phyloP scores from a whole-genome alignment of 2,329 filamentous ascomycete species.

The Gliomastix tumulicola region DNA sequence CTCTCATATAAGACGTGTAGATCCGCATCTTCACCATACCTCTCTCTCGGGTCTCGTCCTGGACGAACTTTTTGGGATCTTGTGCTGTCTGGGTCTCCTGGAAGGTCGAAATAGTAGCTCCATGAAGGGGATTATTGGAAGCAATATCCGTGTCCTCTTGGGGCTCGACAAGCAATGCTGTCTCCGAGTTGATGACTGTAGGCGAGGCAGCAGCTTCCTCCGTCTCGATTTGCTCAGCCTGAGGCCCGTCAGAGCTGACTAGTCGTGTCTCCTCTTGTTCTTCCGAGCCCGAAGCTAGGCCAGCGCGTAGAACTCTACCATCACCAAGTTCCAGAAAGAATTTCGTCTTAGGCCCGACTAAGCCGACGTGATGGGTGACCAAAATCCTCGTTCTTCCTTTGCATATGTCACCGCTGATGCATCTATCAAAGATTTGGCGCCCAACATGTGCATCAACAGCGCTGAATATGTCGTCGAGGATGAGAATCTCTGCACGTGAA shows the following conservation, averaged over 20 bases:
- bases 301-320: slow-evolving; percentile 57
- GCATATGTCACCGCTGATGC: slow-evolving; percentile 64
- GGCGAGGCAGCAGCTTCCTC: slow-evolving; percentile 26
- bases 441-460: slow-evolving; percentile 78
- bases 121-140: too few species aligned
- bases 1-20: slow-evolving; percentile 61
- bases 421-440: slow-evolving; percentile 71
- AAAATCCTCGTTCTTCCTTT: slow-evolving; percentile 66
- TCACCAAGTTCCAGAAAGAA: slow-evolving; percentile 69
- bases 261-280: slow-evolving; percentile 46
- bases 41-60: slow-evolving; percentile 66
- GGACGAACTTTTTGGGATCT: slow-evolving; percentile 63
- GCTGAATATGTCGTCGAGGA: slow-evolving; percentile 81
- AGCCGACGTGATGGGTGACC: slow-evolving; percentile 72
- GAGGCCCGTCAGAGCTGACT: slow-evolving; percentile 51
- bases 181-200: neutral
- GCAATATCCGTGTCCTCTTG: slow-evolving; percentile 9
- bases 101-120: too few species aligned
- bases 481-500: slow-evolving; percentile 66
- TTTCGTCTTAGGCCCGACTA: slow-evolving; percentile 64
- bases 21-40: slow-evolving; percentile 62
- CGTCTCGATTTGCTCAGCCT: slow-evolving; percentile 17
- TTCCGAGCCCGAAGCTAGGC: slow-evolving; percentile 53
- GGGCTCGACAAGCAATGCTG: slow-evolving; percentile 21
- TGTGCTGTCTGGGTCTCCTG: too few species aligned